Percentiles rank a stretch among this genome's conserved stretches.
These are phyloP conservation scores for Mycena chlorophos DNA, from an alignment of 768 basidiomycete species.

Conservation along the genomic window DNA sequence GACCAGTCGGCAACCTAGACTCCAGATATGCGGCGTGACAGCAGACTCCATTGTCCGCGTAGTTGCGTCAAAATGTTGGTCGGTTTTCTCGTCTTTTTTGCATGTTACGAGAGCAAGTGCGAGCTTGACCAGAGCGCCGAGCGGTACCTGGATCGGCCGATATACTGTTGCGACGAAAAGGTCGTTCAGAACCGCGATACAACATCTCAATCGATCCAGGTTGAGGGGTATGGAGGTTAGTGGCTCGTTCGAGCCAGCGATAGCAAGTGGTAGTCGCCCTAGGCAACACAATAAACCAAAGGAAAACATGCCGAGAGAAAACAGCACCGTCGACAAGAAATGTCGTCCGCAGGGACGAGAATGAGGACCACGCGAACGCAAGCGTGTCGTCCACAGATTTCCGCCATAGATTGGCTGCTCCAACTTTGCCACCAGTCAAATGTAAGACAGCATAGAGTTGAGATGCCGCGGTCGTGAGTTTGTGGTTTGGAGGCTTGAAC, in stretches of 20 bases:
- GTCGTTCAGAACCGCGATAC: conserved; percentile 49
- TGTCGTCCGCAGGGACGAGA: conserved; percentile 59
- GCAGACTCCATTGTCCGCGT: conserved; percentile 56
- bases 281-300: neutral
- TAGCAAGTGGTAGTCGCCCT: conserved; percentile 16
- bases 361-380: conserved; percentile 63
- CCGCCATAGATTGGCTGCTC: conserved; percentile 69
- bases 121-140: conserved; percentile 62
- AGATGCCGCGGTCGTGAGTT: conserved; percentile 50
- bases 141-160: conserved; percentile 67
- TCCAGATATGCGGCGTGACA: conserved; percentile 52
- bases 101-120: conserved; percentile 50
- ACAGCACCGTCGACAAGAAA: conserved; percentile 50
- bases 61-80: conserved; percentile 50
- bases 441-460: conserved; percentile 63
- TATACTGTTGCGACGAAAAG: conserved; percentile 53
- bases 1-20: conserved; percentile 53
- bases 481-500: conserved; percentile 39
- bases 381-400: conserved; percentile 73
- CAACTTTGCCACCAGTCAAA: conserved; percentile 77
- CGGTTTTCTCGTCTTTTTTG: conserved; percentile 47
- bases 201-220: conserved; percentile 61
- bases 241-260: conserved; percentile 39
- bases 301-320: conserved; percentile 1
- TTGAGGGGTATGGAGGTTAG: conserved; percentile 52